These are phyloP conservation scores for Aspergillus latus DNA, from an alignment of 2,329 filamentous ascomycete genomes.

Conservation along the genomic window DNA sequence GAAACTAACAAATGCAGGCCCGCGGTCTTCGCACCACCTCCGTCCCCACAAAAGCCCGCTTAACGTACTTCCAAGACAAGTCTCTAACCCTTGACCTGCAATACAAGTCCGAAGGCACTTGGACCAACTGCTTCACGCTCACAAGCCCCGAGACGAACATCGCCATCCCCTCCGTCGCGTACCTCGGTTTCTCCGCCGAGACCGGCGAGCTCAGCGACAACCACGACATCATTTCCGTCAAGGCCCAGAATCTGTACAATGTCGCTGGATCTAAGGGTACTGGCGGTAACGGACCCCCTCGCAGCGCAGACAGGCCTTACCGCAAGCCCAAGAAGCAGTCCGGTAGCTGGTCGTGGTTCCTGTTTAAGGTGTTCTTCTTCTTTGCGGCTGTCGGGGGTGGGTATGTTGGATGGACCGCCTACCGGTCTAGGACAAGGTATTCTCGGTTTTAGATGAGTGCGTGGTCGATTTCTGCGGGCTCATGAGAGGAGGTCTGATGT, in stretches of 20 bases:
- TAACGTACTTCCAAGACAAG: slow-evolving; percentile 98
- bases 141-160: slow-evolving; percentile 61
- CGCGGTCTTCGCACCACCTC: slow-evolving; percentile 80
- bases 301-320: slow-evolving; percentile 19
- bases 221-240: slow-evolving; percentile 89
- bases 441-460: slow-evolving; percentile 35
- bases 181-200: slow-evolving; percentile 67
- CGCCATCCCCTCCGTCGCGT: slow-evolving; percentile 72
- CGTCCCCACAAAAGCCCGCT: slow-evolving; percentile 76
- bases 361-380: slow-evolving; percentile 82
- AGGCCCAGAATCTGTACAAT: slow-evolving; percentile 84
- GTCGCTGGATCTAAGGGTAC: slow-evolving; percentile 18
- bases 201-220: slow-evolving; percentile 96
- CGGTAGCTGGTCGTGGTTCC: slow-evolving; percentile 66
- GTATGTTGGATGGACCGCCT: slow-evolving; percentile 85
- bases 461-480: too few species aligned
- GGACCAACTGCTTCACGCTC: slow-evolving; percentile 83
- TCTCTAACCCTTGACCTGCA: slow-evolving; percentile 85
- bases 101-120: slow-evolving; percentile 87
- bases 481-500: too few species aligned
- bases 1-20: slow-evolving; percentile 51
- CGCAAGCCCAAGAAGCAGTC: slow-evolving; percentile 26
- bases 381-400: slow-evolving; percentile 66
- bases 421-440: slow-evolving; percentile 61
- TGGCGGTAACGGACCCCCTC: slow-evolving; percentile 23